phyloP scores from a whole-genome alignment of 768 basidiomycete genomes.

The Crassisporium funariophilum region DNA sequence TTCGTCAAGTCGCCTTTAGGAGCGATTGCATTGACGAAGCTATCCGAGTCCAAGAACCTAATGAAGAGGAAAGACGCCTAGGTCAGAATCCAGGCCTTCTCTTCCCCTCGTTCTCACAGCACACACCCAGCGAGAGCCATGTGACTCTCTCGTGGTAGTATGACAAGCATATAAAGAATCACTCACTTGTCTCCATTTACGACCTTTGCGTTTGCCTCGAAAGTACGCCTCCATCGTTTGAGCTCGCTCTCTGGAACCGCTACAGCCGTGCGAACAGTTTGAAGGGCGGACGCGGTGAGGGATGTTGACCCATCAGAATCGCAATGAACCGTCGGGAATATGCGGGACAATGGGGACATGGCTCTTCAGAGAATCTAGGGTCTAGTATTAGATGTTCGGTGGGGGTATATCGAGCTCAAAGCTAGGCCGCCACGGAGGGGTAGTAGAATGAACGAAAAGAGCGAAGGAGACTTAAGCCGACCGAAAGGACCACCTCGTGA shows the following conservation, averaged over 20 bases:
- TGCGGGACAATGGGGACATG: constrained; percentile 29
- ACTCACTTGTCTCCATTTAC: constrained; percentile 82
- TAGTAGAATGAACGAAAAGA: no score
- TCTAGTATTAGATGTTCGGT: not conserved
- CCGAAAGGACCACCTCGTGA: no score
- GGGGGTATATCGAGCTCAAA: no score
- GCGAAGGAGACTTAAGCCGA: no score
- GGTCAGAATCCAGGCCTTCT: constrained; percentile 15
- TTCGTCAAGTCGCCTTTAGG: constrained; percentile 83
- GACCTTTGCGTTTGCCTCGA: constrained; percentile 81
- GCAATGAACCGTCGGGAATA: constrained; percentile 55
- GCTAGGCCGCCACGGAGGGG: no score
- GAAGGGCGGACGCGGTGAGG: constrained; percentile 55
- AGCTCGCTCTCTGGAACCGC: constrained; percentile 80
- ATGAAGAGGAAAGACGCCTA: constrained; percentile 13
- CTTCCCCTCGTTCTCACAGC: constrained; percentile 12
- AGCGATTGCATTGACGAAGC: constrained; percentile 95
- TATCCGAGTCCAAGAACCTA: constrained; percentile 85
- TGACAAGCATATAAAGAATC: no score
- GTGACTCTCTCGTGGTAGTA: constrained; percentile 15
- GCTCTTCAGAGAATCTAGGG: not conserved
- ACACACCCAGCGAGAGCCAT: constrained; percentile 20
- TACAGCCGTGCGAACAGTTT: constrained; percentile 68
- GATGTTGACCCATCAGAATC: constrained; percentile 53
- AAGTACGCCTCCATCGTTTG: constrained; percentile 85